Percentiles rank a stretch among this genome's conserved stretches.
phyloP scores from a whole-genome alignment of 139 green algal genomes.

The Chlorella sp. region DNA sequence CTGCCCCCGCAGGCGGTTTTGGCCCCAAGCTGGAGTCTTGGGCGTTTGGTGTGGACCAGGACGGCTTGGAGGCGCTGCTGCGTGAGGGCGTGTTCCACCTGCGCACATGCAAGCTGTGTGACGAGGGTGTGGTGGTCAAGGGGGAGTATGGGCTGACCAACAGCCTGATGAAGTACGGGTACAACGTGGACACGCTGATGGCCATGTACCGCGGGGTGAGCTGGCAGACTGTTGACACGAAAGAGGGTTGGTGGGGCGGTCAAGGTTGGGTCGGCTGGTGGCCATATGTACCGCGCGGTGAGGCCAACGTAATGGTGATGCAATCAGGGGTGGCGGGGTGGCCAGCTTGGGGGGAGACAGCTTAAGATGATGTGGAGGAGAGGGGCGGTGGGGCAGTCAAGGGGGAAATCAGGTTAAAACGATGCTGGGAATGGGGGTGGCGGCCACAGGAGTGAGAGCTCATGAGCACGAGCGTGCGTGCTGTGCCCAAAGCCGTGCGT shows the following conservation, averaged over 20 bases:
- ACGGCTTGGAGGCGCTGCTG: conserved; percentile 49
- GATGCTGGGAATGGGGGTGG: conserved; percentile 60
- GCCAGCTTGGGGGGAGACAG: too few species aligned
- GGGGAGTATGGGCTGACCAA: conserved; percentile 80
- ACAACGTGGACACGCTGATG: conserved; percentile 82
- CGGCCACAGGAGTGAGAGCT: conserved; percentile 57
- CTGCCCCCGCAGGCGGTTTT: conserved; percentile 38
- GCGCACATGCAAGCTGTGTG: conserved; percentile 79
- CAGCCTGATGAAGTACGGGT: conserved; percentile 58
- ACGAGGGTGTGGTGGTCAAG: conserved; percentile 59
- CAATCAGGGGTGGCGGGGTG: too few species aligned
- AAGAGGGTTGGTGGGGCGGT: background rate
- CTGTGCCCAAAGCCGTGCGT: background rate
- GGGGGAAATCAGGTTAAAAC: conserved; percentile 78
- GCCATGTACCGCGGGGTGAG: conserved; percentile 59
- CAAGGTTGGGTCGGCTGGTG: too few species aligned
- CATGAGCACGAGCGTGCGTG: too few species aligned
- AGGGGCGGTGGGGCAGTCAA: conserved; percentile 61
- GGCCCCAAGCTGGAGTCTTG: conserved; percentile 53
- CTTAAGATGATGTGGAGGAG: too few species aligned
- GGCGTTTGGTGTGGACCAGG: conserved; percentile 46
- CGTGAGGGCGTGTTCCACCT: conserved; percentile 57
- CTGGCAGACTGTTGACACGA: background rate
- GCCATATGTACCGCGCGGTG: background rate
- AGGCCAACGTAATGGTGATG: too few species aligned